Base-by-base conservation (phyloP, 179 eudicot genomes). In the Nepenthes alata region DNA sequence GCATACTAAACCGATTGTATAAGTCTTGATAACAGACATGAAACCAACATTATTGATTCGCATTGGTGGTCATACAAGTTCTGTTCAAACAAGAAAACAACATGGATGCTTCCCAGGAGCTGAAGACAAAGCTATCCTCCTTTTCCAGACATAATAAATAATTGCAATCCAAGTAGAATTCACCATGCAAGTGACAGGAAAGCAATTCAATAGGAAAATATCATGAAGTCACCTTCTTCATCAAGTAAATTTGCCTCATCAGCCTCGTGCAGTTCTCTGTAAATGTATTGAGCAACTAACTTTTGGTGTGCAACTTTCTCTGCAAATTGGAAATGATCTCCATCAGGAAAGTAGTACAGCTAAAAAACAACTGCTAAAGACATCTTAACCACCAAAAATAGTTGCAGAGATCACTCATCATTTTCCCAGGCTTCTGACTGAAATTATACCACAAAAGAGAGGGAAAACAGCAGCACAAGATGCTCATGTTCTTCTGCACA, bases 221-320 rank as follows among this genome's bases (percentile, higher is more conserved):
- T n/a, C 47, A 48, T 45, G 55, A 35, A 37, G 6, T 47, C 61
- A 83, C 95, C 95, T 74, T 82, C 84, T 79, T 85, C 95, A 68
- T 83, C 85, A 54, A 87, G 77, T 70, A 83, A 72, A 79, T 85
- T 87, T 61, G 86, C 82, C 64, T 87, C 95, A 70, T 87, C 88
- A 58, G 88, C 90, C 70, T 83, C 88, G n/a, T 61, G 62, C 55
- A 85, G 58, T 67, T 80, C 86, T 72, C 71, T 80, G 39, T 74
- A 72, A 13, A 79, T 62, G 77, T 79, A 78, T 55, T 75, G 81
- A 59, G 78, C 75, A 64, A 81, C 75, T 71, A 81, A 72, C 59
- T 79, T 85, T 66, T 74, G 81, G 67, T 44, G 69, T 60, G 74
- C 80, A 63, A 65, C 74, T 66, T 77, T 80, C 66, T 83, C 88